These are phyloP conservation scores for Boletus rex-veris DNA, from an alignment of 768 basidiomycete species.

Conservation along the genomic window DNA sequence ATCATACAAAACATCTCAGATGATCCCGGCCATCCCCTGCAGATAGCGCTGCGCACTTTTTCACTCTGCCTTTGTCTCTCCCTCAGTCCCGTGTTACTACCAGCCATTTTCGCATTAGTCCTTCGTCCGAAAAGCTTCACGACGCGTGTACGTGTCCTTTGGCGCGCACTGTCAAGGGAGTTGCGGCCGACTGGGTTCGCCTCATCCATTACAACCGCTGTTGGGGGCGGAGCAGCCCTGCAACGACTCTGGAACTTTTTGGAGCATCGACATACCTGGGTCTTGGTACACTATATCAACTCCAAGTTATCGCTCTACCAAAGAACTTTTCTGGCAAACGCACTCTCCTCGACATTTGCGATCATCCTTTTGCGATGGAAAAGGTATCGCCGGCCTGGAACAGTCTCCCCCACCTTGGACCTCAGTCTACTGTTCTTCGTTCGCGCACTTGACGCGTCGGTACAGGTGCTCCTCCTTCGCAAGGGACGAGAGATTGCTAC, in stretches of 20 bases:
- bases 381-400: constrained; percentile 21
- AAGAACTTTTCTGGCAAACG: constrained; percentile 57
- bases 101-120: constrained; percentile 42
- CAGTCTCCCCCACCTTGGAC: constrained; percentile 57
- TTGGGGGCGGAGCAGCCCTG: constrained; percentile 62
- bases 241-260: constrained; percentile 41
- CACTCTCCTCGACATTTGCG: constrained; percentile 53
- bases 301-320: constrained; percentile 38
- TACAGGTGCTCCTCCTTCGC: constrained; percentile 49
- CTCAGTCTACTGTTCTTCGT: constrained; percentile 66
- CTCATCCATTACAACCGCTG: constrained; percentile 56
- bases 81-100: constrained; percentile 61
- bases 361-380: constrained; percentile 56
- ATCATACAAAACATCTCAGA: constrained; percentile 15
- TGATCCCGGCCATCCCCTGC: constrained; percentile 48
- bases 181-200: constrained; percentile 64
- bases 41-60: constrained; percentile 66
- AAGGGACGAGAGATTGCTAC: constrained; percentile 6
- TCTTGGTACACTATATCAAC: neutral
- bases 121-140: constrained; percentile 24
- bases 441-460: constrained; percentile 60
- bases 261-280: constrained; percentile 4
- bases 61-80: constrained; percentile 60
- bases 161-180: constrained; percentile 50
- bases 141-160: constrained; percentile 7